Base-by-base conservation (phyloP, 2,329 filamentous ascomycete species). In the Fusarium tanahbumbuense region DNA sequence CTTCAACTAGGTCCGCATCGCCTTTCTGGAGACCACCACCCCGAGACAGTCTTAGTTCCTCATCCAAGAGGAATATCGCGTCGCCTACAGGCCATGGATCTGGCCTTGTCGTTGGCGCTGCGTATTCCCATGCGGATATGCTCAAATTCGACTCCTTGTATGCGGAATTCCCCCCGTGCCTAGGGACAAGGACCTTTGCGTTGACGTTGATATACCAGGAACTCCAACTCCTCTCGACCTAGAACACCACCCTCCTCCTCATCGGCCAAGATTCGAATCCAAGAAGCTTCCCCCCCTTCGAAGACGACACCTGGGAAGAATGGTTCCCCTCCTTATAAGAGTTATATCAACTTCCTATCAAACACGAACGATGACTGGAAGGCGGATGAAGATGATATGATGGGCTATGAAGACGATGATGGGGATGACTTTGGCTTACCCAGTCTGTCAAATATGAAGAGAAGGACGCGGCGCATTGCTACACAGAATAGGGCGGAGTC, bases 391-490 rank as follows among this genome's bases (percentile, higher is more conserved):
- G 92, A 92, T 59, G 92, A 93, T 70, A 90, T 93, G 74, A 88
- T 93, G 78, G 89, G 89, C 13, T 93, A 96, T 75, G 92, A 91
- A 75, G 93, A 97, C 73, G 92, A 94, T 60, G 92, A 96, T 73
- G 94, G 97, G 67, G 95, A 98, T 79, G 95, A 98, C 78, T 98
- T 98, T 81, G 95, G 95, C 2, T 85, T 98, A 27, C 95, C 95
- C 4, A 98, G 94, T 77, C 88, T 98, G 77, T 92, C 94, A 8
- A 97, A 91, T 77, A 96, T 96, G 91, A 92, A 94, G 75, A 88
- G 93, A 72, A 92, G 93, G 77, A 84, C 86, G 22, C 84, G 83
- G 68, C 82, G 83, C 50, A 85, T 85, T 72, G 86, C 85, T 44
- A 81, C 84, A 20, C 85, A 82, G 73, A 71, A 73, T 73, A 68